Evolutionary conservation across 805 yeast genomes (phyloP).

Genomic region (Sporopachydermia quercuum): DNA sequence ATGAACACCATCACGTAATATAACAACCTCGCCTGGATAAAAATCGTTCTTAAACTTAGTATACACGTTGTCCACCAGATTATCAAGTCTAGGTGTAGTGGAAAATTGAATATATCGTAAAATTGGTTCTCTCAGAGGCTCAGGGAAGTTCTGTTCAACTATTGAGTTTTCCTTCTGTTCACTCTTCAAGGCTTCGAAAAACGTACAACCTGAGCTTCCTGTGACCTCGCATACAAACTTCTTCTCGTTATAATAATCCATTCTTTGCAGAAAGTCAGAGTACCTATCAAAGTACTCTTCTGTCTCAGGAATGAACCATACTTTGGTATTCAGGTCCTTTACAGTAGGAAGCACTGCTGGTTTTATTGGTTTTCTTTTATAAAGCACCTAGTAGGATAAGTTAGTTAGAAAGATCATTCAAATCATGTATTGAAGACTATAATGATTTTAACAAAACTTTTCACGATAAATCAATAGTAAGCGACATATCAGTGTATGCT

Average conservation of each 20-base stretch:
- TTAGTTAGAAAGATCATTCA: too few relatives aligned
- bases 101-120: slow-evolving; percentile 73
- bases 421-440: too few relatives aligned
- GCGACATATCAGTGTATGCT: too few relatives aligned
- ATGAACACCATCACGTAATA: slow-evolving; percentile 24
- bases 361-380: slow-evolving; percentile 59
- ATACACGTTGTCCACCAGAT: slow-evolving; percentile 78
- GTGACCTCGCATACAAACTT: slow-evolving; percentile 93
- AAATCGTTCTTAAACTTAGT: slow-evolving; percentile 62
- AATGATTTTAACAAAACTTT: too few relatives aligned
- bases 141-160: slow-evolving; percentile 78
- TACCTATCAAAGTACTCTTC: slow-evolving; percentile 77
- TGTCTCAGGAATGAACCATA: slow-evolving; percentile 74
- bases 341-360: slow-evolving; percentile 46
- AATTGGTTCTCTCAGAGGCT: slow-evolving; percentile 85
- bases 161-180: slow-evolving; percentile 49
- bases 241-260: slow-evolving; percentile 58
- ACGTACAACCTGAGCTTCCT: slow-evolving; percentile 83
- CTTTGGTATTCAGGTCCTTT: slow-evolving; percentile 38
- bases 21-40: slow-evolving; percentile 82
- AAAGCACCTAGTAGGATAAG: slow-evolving; percentile 43
- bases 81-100: slow-evolving; percentile 67
- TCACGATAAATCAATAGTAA: too few relatives aligned
- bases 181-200: slow-evolving; percentile 71
- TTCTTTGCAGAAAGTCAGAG: slow-evolving; percentile 54